Conservation (phyloP, 495 filamentous ascomycete species). For the Penicillium coprophilum region DNA sequence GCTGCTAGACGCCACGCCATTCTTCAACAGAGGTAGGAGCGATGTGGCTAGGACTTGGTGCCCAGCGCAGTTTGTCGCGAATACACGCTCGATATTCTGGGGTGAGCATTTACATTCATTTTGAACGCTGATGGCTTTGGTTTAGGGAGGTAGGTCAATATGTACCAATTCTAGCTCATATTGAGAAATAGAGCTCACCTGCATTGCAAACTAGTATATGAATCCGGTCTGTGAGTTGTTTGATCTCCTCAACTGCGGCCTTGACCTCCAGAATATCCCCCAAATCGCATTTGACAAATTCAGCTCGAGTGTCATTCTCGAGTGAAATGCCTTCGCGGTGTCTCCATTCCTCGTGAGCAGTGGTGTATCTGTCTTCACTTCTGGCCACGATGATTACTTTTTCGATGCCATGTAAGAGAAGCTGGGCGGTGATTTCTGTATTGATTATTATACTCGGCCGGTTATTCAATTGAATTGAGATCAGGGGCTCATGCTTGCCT, state of each 20-base stretch:
- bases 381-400: constrained; percentile 38
- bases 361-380: constrained; percentile 24
- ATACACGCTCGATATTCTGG: constrained; percentile 34
- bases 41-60: constrained; percentile 37
- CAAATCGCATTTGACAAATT: constrained; percentile 38
- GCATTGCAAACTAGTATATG: constrained; percentile 46
- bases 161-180: neutral
- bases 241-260: constrained; percentile 22
- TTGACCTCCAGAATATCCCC: constrained; percentile 29
- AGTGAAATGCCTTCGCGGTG: constrained; percentile 18
- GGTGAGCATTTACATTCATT: constrained; percentile 26
- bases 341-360: constrained; percentile 27
- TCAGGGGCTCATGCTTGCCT: constrained; percentile 11
- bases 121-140: constrained; percentile 12
- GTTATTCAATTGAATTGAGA: constrained; percentile 1
- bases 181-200: constrained; percentile 19
- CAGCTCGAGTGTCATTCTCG: constrained; percentile 23
- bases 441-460: neutral
- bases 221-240: constrained; percentile 22
- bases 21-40: constrained; percentile 34
- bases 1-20: constrained; percentile 18
- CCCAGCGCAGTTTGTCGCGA: constrained; percentile 43
- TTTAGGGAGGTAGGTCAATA: neutral
- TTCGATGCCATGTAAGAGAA: constrained; percentile 40
- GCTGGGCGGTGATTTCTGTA: constrained; percentile 39